Base-by-base conservation (phyloP, 495 filamentous ascomycete species). In the Penicillium maclennaniae region DNA sequence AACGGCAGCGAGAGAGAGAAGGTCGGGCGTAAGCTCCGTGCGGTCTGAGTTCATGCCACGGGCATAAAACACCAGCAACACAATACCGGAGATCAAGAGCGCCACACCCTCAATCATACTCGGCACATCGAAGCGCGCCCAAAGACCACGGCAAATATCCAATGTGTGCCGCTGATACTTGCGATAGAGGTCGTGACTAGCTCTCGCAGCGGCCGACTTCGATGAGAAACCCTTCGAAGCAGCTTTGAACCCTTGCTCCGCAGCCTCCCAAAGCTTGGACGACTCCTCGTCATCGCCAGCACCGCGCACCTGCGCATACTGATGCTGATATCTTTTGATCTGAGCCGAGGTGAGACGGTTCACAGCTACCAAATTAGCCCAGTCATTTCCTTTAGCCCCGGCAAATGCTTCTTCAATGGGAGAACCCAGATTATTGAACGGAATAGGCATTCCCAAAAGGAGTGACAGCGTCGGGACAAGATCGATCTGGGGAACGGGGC, bases 361-460 rank as follows among this genome's bases (percentile, higher is more conserved):
- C 0, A 92, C 91, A 8, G 73, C 70, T 2, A 86, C 86, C 41
- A 98, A 70, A 47, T 87, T 91, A 43, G 81, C 70, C 82, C 85
- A 92, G 43, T 88, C 80, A 44, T 79, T 79, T 7, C 85, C 86
- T 6, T 71, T 72, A 4, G 73, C 55, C 5, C 91, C 90, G 31
- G 84, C 77, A 70, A 98, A 98, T 9, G 90, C 92, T 70, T 97
- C 93, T 54, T 92, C 88, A 56, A 98, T 97, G 0, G 93, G 93
- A 4, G 83, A 81, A 12, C 93, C 93, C n/a, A 98, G 81, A 69
- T 96, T 98, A 63, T 97, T 98, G 74, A 90, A 98, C 0, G 93
- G 93, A 58, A 98, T 91, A 5, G 93, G 93, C 62, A 95, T 77
- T 23, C 93, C 93, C 7, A 98, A 75, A 21, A 97, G 77, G 43